A percentile compares a stretch with the other conserved stretches of the same genome.
phyloP scores from a whole-genome alignment of 2,329 filamentous ascomycete genomes.

The Botrytis squamosa region DNA sequence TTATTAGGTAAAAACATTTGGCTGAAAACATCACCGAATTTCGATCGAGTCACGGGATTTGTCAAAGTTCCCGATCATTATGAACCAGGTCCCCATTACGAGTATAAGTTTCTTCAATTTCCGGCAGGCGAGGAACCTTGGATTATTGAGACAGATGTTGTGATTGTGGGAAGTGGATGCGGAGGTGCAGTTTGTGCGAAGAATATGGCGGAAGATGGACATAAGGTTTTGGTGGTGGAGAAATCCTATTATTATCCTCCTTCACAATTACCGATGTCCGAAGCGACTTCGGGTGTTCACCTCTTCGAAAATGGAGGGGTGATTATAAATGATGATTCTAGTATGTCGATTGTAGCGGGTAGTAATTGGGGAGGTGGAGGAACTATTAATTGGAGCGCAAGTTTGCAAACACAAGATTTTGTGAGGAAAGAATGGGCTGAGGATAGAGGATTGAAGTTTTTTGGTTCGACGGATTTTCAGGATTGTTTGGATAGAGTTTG shows the following conservation, averaged over 20 bases:
- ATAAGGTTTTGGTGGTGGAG: slow-evolving; percentile 76
- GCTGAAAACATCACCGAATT: slow-evolving; percentile 52
- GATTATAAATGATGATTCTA: slow-evolving; percentile 54
- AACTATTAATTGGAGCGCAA: slow-evolving; percentile 79
- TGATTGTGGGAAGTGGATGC: slow-evolving; percentile 84
- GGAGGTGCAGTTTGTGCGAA: slow-evolving; percentile 81
- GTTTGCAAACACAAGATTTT: slow-evolving; percentile 65
- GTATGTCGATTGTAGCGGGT: slow-evolving; percentile 63
- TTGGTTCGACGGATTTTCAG: slow-evolving; percentile 72
- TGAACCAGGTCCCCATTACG: slow-evolving; percentile 40
- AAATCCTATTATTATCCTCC: slow-evolving; percentile 77
- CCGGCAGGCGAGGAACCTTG: slow-evolving; percentile 44
- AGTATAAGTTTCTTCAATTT: slow-evolving; percentile 39
- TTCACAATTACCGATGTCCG: slow-evolving; percentile 71
- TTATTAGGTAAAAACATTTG: slow-evolving; percentile 48
- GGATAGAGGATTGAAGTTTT: slow-evolving; percentile 64
- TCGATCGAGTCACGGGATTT: slow-evolving; percentile 57
- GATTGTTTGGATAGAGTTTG: slow-evolving; percentile 77
- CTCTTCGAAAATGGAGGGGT: slow-evolving; percentile 70
- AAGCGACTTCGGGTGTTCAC: slow-evolving; percentile 57
- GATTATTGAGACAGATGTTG: slow-evolving; percentile 72
- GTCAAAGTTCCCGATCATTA: slow-evolving; percentile 50
- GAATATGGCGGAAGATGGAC: slow-evolving; percentile 72
- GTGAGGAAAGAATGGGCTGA: slow-evolving; percentile 81
- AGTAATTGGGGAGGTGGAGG: slow-evolving; percentile 82